Conservation (phyloP, 2,329 filamentous ascomycete genomes). For the Trichoderma atrobrunneum region DNA sequence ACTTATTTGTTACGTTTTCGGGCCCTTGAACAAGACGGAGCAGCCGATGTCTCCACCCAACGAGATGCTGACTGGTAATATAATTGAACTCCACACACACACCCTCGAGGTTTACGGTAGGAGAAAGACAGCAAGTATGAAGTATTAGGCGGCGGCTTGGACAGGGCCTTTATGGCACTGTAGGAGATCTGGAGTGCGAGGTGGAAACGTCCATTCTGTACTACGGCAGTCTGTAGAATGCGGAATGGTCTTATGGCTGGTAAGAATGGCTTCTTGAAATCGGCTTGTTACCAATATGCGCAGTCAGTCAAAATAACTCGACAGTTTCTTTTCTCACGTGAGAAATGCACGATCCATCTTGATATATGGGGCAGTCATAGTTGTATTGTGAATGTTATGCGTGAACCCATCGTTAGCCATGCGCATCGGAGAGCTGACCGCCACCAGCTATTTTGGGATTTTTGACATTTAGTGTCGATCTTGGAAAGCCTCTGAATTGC, state of each 20-base stretch:
- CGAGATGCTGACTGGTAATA: not conserved
- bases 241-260: not conserved
- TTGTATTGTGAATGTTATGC: not conserved
- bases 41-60: not conserved
- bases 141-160: too few species aligned
- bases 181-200: not conserved
- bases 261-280: not conserved
- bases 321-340: not conserved
- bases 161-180: not conserved
- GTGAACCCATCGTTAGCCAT: not conserved
- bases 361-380: not conserved
- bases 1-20: not conserved
- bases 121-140: not conserved
- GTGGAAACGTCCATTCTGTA: not conserved
- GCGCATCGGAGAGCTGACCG: not conserved
- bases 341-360: not conserved
- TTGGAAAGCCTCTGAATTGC: not conserved
- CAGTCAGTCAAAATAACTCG: not conserved
- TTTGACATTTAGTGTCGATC: not conserved
- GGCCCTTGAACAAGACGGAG: not conserved
- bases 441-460: not conserved
- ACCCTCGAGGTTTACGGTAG: not conserved
- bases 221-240: not conserved
- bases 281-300: not conserved
- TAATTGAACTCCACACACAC: not conserved